Conservation (phyloP, 2,329 filamentous ascomycete genomes). For the Cladophialophora carrionii region DNA sequence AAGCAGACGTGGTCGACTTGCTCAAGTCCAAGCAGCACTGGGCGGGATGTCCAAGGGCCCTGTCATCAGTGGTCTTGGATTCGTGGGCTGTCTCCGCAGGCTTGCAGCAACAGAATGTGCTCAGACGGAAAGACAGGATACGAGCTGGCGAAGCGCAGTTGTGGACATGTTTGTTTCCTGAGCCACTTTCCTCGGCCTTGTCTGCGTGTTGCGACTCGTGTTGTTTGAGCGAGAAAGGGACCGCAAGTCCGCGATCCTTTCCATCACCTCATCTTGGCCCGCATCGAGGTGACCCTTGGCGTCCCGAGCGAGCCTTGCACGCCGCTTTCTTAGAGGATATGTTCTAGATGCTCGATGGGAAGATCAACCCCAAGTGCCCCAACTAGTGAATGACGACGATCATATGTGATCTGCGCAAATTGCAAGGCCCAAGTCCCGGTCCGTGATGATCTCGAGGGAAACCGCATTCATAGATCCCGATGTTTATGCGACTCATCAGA, state of each 20-base stretch:
- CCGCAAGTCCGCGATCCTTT: conserved; percentile 19
- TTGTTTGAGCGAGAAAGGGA: conserved; percentile 18
- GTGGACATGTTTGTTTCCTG: conserved; percentile 10
- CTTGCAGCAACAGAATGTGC: conserved; percentile 15
- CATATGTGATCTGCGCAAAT: conserved; percentile 23
- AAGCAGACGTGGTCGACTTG: conserved; percentile 8
- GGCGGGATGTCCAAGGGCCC: conserved; percentile 1
- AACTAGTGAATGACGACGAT: conserved; percentile 19
- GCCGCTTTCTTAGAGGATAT: conserved; percentile 22
- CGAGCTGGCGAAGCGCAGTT: conserved; percentile 17
- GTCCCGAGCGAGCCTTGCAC: not conserved
- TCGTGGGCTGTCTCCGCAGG: conserved; percentile 24
- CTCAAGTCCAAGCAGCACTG: conserved; percentile 5
- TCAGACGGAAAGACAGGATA: conserved; percentile 15
- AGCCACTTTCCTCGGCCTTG: conserved; percentile 22
- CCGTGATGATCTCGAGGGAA: conserved; percentile 6
- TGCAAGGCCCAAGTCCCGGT: conserved; percentile 4
- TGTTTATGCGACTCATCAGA: conserved; percentile 17
- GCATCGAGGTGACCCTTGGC: conserved; percentile 4
- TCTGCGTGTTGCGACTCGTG: conserved; percentile 8
- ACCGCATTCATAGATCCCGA: conserved; percentile 10
- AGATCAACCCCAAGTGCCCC: conserved; percentile 14
- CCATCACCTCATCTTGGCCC: conserved; percentile 23
- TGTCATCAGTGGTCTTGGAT: conserved; percentile 14
- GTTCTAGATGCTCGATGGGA: conserved; percentile 31